Conservation (phyloP, 306 rosid genomes). For the Psophocarpus tetragonolobus region DNA sequence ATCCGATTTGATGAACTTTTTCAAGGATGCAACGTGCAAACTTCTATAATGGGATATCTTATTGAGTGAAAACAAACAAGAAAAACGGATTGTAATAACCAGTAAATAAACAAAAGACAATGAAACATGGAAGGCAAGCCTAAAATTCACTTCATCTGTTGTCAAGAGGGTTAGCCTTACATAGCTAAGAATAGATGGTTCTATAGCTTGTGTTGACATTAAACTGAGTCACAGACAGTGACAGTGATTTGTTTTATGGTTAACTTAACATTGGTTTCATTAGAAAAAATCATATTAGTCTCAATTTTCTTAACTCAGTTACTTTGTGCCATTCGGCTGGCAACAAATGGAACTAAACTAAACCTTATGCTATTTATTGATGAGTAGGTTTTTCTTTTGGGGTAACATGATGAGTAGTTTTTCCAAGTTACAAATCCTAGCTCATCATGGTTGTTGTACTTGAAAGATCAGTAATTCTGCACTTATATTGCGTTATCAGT, state of each 20-base stretch:
- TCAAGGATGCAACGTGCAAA: not conserved
- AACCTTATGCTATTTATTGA: not conserved
- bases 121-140: not conserved
- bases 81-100: not conserved
- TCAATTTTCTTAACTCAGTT: not conserved
- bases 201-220: not conserved
- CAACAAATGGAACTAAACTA: not conserved
- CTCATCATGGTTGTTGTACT: conserved; percentile 30
- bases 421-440: not conserved
- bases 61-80: not conserved
- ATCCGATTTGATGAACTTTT: not conserved
- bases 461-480: not conserved
- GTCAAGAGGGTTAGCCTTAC: not conserved
- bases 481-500: not conserved
- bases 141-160: not conserved
- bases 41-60: not conserved
- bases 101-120: not conserved
- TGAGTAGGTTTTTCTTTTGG: not conserved
- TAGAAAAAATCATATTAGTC: not conserved
- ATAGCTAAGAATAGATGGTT: not conserved
- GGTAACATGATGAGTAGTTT: not conserved
- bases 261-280: not conserved
- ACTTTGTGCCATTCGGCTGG: not conserved
- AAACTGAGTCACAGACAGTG: not conserved
- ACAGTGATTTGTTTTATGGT: not conserved